A percentile compares a stretch with the other conserved stretches of the same genome.
Evolutionary conservation across 2,329 filamentous ascomycete genomes (phyloP).

Genomic region (Stachybotrys echinatus): DNA sequence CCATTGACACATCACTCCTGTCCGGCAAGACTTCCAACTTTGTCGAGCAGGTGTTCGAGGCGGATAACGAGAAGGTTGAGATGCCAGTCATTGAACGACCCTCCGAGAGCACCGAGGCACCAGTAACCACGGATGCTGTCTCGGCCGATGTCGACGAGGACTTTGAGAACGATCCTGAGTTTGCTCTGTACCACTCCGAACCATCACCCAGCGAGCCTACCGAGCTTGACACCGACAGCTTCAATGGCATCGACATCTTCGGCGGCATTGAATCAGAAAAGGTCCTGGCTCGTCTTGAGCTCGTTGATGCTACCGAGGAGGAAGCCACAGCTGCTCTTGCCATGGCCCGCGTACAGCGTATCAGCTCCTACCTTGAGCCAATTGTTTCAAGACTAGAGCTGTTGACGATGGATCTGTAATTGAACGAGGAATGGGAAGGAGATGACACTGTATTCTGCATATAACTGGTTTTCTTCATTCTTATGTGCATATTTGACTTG

Average conservation of each 20-base stretch:
- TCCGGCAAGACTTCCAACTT: conserved; percentile 64
- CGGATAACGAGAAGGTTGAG: conserved; percentile 52
- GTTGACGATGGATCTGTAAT: conserved; percentile 27
- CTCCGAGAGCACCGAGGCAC: conserved; percentile 17
- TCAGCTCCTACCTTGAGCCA: conserved; percentile 33
- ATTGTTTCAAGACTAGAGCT: conserved; percentile 31
- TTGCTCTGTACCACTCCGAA: conserved; percentile 53
- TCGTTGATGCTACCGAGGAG: conserved; percentile 54
- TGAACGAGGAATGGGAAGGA: not conserved
- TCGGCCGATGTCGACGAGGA: conserved; percentile 39
- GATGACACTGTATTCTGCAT: not conserved
- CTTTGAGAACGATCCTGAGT: conserved; percentile 58
- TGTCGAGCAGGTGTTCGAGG: conserved; percentile 37
- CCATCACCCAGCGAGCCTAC: conserved; percentile 16
- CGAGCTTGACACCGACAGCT: conserved; percentile 37
- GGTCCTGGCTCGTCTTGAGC: conserved; percentile 53
- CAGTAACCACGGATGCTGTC: not conserved
- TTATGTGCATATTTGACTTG: not conserved
- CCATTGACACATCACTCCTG: conserved; percentile 56
- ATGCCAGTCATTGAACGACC: conserved; percentile 47
- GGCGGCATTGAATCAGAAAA: conserved; percentile 60
- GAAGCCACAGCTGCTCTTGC: conserved; percentile 37
- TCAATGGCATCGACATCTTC: conserved; percentile 37
- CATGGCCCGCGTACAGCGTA: conserved; percentile 44
- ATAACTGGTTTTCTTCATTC: not conserved